A percentile compares a stretch with the other conserved stretches of the same genome.
Evolutionary conservation across 257 asterid species (phyloP).

Genomic region (Haberlea rhodopensis): DNA sequence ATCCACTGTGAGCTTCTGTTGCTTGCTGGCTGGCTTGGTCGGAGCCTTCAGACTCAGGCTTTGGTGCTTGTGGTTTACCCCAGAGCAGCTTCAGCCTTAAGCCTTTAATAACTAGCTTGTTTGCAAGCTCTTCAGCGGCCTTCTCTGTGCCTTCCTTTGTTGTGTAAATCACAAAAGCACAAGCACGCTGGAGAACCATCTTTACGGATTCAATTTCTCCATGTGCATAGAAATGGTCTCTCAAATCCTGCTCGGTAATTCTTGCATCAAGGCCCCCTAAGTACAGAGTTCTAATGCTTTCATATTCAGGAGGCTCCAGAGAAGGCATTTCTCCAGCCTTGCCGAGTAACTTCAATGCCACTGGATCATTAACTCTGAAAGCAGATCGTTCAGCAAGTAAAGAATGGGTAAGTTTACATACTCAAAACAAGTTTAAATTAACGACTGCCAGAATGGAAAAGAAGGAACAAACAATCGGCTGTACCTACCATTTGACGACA

Average conservation of each 20-base stretch:
- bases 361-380: constrained; percentile 81
- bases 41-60: constrained; percentile 56
- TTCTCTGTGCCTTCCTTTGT: constrained; percentile 94
- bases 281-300: constrained; percentile 87
- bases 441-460: background rate
- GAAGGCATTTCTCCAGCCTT: constrained; percentile 99
- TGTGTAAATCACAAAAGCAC: constrained; percentile 92
- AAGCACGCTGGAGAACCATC: constrained; percentile 85
- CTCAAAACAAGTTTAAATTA: background rate
- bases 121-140: constrained; percentile 93
- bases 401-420: background rate
- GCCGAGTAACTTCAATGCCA: constrained; percentile 80
- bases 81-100: constrained; percentile 85
- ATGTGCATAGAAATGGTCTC: constrained; percentile 87
- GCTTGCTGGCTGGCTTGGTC: constrained; percentile 82
- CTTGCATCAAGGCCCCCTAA: constrained; percentile 94
- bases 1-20: constrained; percentile 71
- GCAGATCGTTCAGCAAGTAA: background rate
- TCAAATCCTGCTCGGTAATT: constrained; percentile 75
- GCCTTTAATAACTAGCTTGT: constrained; percentile 86
- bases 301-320: constrained; percentile 92
- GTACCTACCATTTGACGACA: too few species aligned
- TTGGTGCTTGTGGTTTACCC: constrained; percentile 90
- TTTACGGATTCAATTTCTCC: constrained; percentile 95
- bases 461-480: background rate